Evolutionary conservation across 768 basidiomycete genomes (phyloP), one percentile per base, ranked within the genome.

Genomic region (Boletus reticuloceps): DNA sequence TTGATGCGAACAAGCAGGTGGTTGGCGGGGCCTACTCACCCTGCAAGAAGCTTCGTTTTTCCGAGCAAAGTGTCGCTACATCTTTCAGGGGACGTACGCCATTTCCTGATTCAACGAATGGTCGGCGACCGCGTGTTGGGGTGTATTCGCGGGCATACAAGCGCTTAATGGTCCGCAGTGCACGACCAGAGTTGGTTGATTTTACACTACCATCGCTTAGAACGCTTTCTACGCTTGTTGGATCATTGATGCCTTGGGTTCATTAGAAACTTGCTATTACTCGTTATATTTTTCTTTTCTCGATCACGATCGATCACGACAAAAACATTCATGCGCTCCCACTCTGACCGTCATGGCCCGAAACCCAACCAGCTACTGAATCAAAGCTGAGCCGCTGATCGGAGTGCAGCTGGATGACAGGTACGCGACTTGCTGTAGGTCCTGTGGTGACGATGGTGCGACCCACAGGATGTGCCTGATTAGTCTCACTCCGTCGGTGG

Each of bases 201-300:
- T 70, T 71, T n/a, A 69, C 66, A 0, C 59, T 71, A 7, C 70
- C 70, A 11, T 72, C 71, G 17, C 50, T 72, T 17, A 63, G 67
- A 20, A 72, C 64, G 38, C 45, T 71, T n/a, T 72, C 71, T 8
- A 56, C 59, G 34, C 66, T 73, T 5, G 65, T 71, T 40, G 69
- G 68, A 20, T 66, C 67, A 4, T 19, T 72, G 50, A 66, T 71
- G 59, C 64, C 68, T 4, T 71, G 69, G 69, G 54, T 67, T 22
- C 63, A 58, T 22, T 71, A 55, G 29, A 9, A 1, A 6, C 6
- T 1, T 8, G n/a, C n/a, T n/a, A n/a, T 27, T 27, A 1, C 38
- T 10, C 6, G 17, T 39, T 32, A 11, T 11, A 14, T 37, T 39
- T 19, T 29, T n/a, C 29, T 22, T 19, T 50, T 52, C 41, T 50